Base-by-base conservation (phyloP, 352 stramenopile genomes). In the Thalassiosira gravida region DNA sequence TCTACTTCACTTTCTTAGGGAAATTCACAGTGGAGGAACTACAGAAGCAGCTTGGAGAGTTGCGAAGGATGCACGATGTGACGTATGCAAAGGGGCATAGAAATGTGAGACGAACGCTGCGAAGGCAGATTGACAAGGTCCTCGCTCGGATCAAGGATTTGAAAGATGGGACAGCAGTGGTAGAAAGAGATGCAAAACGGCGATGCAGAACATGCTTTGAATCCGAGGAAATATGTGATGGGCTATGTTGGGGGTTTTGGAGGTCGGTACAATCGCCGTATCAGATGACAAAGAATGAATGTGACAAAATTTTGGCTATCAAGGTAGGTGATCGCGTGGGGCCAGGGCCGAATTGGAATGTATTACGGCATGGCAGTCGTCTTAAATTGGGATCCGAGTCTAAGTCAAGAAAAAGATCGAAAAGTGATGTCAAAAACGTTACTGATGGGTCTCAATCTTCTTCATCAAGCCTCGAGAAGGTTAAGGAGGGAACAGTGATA, bases 161-260 rank as follows among this genome's bases (percentile, higher is more conserved):
- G 0, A 55, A 83, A 44, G 32, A 20, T 13, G 73, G 74, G 50
- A 59, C 53, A 8, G 55, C 13, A 39, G 32, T 39, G 3, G 58
- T 82, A 24, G 59, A 92, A 67, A 49, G 14, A 52, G 78, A 85
- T 73, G 75, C 78, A 18, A 80, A 64, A 56, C 46, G 76, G 56
- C 42, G 80, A 56, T 93, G 88, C 61, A 62, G 88, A 29, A 87
- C 85, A 6, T 93, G 88, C 44, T 79, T 85, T 18, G 81, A 91
- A 55, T 64, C 74, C 27, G 42, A 67, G 14, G 66, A 78, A 20
- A 67, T 85, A 50, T 93, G 88, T 64, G 77, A 93, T 75, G 88
- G 88, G 39, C 52, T 74, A 8, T 93, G 88, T 76, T 93, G 85
- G 83, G 88, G 88, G 14, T 93, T 93, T 76, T 93, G 88, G 88